These are phyloP conservation scores for Prunus mira DNA, from an alignment of 306 rosid species.

Conservation along the genomic window DNA sequence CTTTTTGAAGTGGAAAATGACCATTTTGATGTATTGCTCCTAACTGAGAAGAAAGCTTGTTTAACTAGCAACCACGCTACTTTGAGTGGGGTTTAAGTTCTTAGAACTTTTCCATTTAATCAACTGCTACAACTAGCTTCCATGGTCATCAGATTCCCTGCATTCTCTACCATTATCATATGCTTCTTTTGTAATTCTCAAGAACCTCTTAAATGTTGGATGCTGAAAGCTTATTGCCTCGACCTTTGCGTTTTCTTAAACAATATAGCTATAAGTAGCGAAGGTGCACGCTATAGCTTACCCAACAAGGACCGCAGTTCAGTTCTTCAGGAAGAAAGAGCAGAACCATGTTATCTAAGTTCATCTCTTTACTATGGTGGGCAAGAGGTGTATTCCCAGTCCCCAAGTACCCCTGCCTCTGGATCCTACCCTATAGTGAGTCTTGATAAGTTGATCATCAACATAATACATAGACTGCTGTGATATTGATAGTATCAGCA, in stretches of 20 bases:
- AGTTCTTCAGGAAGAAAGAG: conserved; percentile 35
- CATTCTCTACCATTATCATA: not conserved
- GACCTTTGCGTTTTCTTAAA: not conserved
- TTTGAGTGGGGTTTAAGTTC: not conserved
- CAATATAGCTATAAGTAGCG: conserved; percentile 22
- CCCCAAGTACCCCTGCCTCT: conserved; percentile 33
- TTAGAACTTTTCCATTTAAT: conserved; percentile 5
- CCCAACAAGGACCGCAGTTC: conserved; percentile 37
- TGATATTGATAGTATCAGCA: conserved; percentile 6
- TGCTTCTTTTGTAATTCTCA: not conserved
- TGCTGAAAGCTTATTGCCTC: conserved; percentile 12
- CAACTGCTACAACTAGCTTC: not conserved
- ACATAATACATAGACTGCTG: not conserved
- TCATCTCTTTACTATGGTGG: conserved; percentile 61
- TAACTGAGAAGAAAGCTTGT: not conserved
- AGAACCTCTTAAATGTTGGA: not conserved
- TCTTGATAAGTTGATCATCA: conserved; percentile 18
- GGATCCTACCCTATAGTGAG: conserved; percentile 43
- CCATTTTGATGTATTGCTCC: not conserved
- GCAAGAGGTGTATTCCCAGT: conserved; percentile 45
- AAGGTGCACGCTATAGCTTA: conserved; percentile 23
- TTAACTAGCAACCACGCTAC: not conserved
- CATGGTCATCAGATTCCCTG: not conserved
- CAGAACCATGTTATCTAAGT: conserved; percentile 59
- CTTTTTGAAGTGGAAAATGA: not conserved